Percentiles rank a stretch among this genome's conserved stretches.
Evolutionary conservation across 2,329 filamentous ascomycete genomes (phyloP).

Genomic region (Zymoseptoria ardabiliae): DNA sequence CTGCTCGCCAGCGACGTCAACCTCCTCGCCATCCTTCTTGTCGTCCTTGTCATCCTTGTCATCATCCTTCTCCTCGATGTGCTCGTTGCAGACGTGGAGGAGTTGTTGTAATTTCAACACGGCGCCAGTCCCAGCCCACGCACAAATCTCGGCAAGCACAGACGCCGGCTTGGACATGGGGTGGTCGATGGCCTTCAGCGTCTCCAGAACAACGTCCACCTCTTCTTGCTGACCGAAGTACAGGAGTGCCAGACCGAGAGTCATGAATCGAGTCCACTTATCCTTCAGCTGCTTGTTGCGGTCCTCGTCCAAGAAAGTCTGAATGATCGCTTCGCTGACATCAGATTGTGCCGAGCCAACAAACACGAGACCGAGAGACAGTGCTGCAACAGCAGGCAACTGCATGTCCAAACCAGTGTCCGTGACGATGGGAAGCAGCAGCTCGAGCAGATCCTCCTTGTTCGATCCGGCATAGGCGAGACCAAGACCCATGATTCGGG

Average conservation of each 20-base stretch:
- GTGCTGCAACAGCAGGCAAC: slow-evolving; percentile 88
- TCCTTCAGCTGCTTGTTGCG: slow-evolving; percentile 84
- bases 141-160: slow-evolving; percentile 90
- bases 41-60: slow-evolving; percentile 58
- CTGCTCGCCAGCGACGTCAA: slow-evolving; percentile 64
- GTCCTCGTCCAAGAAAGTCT: slow-evolving; percentile 88
- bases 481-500: slow-evolving; percentile 92
- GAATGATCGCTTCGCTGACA: slow-evolving; percentile 85
- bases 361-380: slow-evolving; percentile 83
- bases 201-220: slow-evolving; percentile 96
- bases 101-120: slow-evolving; percentile 96
- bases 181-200: slow-evolving; percentile 92
- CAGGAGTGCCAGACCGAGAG: slow-evolving; percentile 81
- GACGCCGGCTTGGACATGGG: slow-evolving; percentile 95
- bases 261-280: slow-evolving; percentile 97
- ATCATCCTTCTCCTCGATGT: slow-evolving; percentile 78
- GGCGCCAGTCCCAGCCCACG: slow-evolving; percentile 94
- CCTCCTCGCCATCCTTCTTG: slow-evolving; percentile 63
- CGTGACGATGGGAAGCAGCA: slow-evolving; percentile 77
- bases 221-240: slow-evolving; percentile 98
- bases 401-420: slow-evolving; percentile 88
- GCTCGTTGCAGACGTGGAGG: slow-evolving; percentile 95
- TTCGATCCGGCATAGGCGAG: slow-evolving; percentile 91
- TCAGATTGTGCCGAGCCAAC: slow-evolving; percentile 88
- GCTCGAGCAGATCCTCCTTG: slow-evolving; percentile 78